Conservation (phyloP, 495 filamentous ascomycete genomes). For the Niebla homalea region DNA sequence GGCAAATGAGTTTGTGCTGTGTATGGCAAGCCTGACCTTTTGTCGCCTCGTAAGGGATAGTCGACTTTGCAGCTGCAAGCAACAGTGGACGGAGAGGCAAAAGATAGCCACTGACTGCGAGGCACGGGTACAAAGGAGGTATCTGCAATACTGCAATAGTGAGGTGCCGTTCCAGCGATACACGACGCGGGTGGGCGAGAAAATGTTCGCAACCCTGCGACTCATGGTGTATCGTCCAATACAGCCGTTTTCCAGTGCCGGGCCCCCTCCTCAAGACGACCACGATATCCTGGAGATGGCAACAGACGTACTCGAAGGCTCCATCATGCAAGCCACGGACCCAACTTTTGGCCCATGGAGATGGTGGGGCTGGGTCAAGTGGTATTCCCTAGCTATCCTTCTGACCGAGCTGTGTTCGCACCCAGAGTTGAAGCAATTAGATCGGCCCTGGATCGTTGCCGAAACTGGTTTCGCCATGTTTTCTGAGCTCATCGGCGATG, state of each 20-base stretch:
- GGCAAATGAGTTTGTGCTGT: background rate
- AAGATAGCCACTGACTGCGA: too few relatives aligned
- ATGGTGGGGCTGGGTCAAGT: conserved; percentile 1
- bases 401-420: background rate
- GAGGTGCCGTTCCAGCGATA: too few relatives aligned
- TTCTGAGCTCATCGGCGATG: too few relatives aligned
- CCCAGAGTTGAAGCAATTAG: background rate
- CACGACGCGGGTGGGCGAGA: background rate
- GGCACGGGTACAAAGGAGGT: too few relatives aligned
- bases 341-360: background rate
- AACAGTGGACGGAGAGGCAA: too few relatives aligned
- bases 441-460: too few relatives aligned
- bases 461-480: too few relatives aligned
- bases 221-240: background rate
- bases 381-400: background rate
- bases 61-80: too few relatives aligned
- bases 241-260: background rate
- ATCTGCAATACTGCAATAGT: too few relatives aligned
- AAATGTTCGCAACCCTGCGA: background rate
- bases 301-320: background rate
- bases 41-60: too few relatives aligned
- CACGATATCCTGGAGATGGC: background rate
- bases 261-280: background rate
- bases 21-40: too few relatives aligned
- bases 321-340: background rate